Base-by-base conservation (phyloP, 2,329 filamentous ascomycete species). In the Fusarium haematococcum region DNA sequence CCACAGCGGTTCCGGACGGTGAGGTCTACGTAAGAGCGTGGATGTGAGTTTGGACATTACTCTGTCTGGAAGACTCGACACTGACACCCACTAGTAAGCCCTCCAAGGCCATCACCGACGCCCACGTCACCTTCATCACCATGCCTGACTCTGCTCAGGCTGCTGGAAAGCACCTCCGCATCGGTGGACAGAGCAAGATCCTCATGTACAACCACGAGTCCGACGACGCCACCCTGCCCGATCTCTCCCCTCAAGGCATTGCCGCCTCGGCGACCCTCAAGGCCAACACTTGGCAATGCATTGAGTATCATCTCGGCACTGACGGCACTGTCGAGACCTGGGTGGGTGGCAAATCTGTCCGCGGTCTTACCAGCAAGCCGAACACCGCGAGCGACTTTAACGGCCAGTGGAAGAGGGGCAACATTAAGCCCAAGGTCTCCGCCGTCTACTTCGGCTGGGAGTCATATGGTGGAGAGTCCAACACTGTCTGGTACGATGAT, bases 401-500 rank as follows among this genome's bases (percentile, higher is more conserved):
- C 3, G 84, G 79, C 1, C 86, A 88, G 76, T 91, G 90, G 90
- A 81, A 84, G 73, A 84, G 86, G 59, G 86, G 86, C 77, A 79
- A 71, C 37, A 78, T 84, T 66, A 88, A 84, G 78, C 89, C 89
- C 6, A 87, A 87, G 77, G 82, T 90, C 64, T 87, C 86, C 0
- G 88, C 79, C 9, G 82, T 91, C 32, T 90, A 91, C 81, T 91
- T 91, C 71, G 90, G 90, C 0, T 91, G 90, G 89, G 90, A 91
- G 84, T 88, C 86, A 6, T 91, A 91, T 73, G 88, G 89, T 11
- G 88, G 88, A 1, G 89, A 89, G 69, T 81, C 83, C 4, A 91
- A 91, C 80, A 91, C 90, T 2, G 87, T 91, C 75, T 91, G 89
- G 89, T 91, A 90, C 71, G 90, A 91, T 73, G 89, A 91, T 76